phyloP scores from a whole-genome alignment of 2,329 filamentous ascomycete genomes.

The Fusarium sp. region DNA sequence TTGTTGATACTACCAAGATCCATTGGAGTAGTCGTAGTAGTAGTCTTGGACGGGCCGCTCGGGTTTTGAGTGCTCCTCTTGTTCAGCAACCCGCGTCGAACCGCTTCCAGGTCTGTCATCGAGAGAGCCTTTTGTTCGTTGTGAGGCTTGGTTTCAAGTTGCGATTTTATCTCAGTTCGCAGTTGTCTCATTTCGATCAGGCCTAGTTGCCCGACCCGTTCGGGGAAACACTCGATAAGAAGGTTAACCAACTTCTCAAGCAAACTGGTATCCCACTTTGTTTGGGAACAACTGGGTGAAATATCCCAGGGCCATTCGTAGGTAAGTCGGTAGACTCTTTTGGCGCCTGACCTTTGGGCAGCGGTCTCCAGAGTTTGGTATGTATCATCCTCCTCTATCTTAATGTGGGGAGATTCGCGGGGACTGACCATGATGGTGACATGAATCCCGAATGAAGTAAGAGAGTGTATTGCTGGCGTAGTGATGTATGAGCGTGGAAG shows the following conservation, averaged over 20 bases:
- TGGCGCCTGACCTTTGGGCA: background rate
- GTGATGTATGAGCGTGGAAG: background rate
- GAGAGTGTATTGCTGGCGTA: background rate
- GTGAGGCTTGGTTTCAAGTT: background rate
- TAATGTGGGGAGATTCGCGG: too few species aligned
- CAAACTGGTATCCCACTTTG: background rate
- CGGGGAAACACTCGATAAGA: background rate
- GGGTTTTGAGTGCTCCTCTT: background rate
- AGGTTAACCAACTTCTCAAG: background rate
- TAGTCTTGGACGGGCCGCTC: background rate
- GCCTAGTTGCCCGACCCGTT: background rate
- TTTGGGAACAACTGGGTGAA: background rate
- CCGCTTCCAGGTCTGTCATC: background rate
- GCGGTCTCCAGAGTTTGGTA: background rate
- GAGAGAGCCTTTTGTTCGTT: background rate
- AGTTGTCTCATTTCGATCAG: background rate
- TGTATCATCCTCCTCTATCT: background rate
- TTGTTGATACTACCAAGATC: background rate
- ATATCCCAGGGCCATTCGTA: constrained; percentile 1
- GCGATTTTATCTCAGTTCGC: background rate
- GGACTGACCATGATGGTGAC: background rate
- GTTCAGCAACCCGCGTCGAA: background rate
- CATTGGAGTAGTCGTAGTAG: background rate
- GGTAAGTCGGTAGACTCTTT: background rate
- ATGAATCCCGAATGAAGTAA: background rate